Evolutionary conservation across 2,329 filamentous ascomycete genomes (phyloP), one percentile per base, ranked within the genome.

Genomic region (Cladosporium sp.): DNA sequence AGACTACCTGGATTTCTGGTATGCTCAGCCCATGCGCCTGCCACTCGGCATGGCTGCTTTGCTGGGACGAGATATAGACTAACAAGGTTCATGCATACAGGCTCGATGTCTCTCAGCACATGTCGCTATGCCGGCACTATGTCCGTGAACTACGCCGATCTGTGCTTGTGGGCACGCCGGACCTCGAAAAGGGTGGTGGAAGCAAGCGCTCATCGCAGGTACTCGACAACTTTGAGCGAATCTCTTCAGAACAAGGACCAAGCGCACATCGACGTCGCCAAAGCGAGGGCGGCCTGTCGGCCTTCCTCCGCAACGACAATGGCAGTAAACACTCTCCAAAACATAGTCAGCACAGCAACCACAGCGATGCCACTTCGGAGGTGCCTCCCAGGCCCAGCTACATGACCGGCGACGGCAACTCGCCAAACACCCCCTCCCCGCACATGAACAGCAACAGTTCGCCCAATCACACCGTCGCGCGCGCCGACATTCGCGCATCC

Each of bases 91-190:
- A 40, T 17, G 36, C 13, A 57, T 20, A 25, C 67, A 97, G 93
- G 94, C 91, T 99, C 67, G 94, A 99, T 86, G 94, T 99, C 60
- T 93, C 94, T 15, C 94, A 99, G 72, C 94, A 99, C 77, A 97
- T 97, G 88, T 96, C 93, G 20, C 83, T 99, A 58, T 99, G 90
- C 73, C 89, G 95, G 50, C 91, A 97, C 74, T 99, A 97, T 77
- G 94, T 99, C 19, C 90, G 94, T 69, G 92, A 97, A 75, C 83
- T 99, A 56, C 89, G 94, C 65, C 84, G 94, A 63, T 97, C 93
- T 22, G 91, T 97, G 61, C 85, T 99, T 50, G 84, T 97, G 59
- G 90, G 91, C 42, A 99, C 94, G 0, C 94, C 94, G 13, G 94
- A 99, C 63, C 80, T 91, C 55, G 91, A 96, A 65, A 91, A 88